Conservation (phyloP, 257 asterid species). For the Phtheirospermum japonicum region DNA sequence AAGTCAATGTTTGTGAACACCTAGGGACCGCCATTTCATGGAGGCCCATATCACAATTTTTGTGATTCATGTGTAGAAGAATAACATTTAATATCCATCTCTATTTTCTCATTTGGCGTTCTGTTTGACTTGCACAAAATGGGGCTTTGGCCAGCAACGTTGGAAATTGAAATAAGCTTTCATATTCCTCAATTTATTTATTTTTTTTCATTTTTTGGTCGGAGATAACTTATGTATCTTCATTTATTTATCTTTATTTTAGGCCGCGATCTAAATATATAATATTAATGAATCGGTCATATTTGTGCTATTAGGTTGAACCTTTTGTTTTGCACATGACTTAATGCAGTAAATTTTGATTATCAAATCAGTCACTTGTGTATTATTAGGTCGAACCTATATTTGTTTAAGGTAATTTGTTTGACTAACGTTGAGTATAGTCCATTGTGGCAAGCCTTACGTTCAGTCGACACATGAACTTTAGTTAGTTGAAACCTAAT, state of each 20-base stretch:
- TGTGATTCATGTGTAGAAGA: background rate
- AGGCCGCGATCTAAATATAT: too few relatives aligned
- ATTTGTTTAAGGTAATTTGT: too few relatives aligned
- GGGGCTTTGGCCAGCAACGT: background rate
- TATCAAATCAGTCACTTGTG: too few relatives aligned
- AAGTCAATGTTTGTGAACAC: constrained; percentile 19
- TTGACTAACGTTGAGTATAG: too few relatives aligned
- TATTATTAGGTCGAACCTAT: too few relatives aligned
- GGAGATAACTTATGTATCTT: background rate
- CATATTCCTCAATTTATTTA: background rate
- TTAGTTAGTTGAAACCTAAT: too few relatives aligned
- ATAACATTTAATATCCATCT: background rate
- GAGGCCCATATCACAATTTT: background rate
- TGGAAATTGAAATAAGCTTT: background rate
- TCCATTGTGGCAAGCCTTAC: too few relatives aligned
- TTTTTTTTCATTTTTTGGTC: background rate
- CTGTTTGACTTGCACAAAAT: background rate
- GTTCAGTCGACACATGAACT: too few relatives aligned
- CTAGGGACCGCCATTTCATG: background rate
- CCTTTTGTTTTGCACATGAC: too few relatives aligned
- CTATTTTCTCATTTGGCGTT: constrained; percentile 8
- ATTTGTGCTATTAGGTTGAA: too few relatives aligned
- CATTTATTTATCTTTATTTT: background rate
- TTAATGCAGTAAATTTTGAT: too few relatives aligned
- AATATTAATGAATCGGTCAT: too few relatives aligned